Percentiles rank a stretch among this genome's conserved stretches.
phyloP scores from a whole-genome alignment of 2,329 filamentous ascomycete species.

The Pleurostoma richardsiae region DNA sequence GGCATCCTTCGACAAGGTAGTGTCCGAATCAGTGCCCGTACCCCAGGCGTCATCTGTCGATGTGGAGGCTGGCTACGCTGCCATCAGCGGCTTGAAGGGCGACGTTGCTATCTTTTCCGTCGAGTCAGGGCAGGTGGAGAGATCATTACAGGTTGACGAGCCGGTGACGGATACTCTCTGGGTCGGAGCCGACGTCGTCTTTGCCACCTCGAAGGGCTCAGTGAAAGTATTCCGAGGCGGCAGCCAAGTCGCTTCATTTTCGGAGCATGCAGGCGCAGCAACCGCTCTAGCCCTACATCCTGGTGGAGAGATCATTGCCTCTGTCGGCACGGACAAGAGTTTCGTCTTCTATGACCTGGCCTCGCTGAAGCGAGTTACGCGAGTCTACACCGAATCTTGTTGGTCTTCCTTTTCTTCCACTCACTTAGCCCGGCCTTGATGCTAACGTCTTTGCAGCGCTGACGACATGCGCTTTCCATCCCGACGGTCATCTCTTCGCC shows the following conservation, averaged over 20 bases:
- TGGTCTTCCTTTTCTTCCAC: slow-evolving; percentile 29
- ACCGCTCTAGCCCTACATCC: slow-evolving; percentile 79
- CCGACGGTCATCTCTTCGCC: slow-evolving; percentile 91
- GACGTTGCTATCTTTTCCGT: slow-evolving; percentile 72
- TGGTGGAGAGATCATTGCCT: slow-evolving; percentile 75
- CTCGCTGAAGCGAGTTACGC: slow-evolving; percentile 63
- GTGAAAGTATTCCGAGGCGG: slow-evolving; percentile 78
- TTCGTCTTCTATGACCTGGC: slow-evolving; percentile 83
- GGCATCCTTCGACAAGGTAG: slow-evolving; percentile 36
- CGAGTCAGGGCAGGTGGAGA: slow-evolving; percentile 60
- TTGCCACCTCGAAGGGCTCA: slow-evolving; percentile 69
- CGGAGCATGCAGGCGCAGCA: slow-evolving; percentile 77
- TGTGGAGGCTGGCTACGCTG: slow-evolving; percentile 57
- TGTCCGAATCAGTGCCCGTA: slow-evolving; percentile 42
- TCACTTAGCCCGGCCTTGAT: not conserved
- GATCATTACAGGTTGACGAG: slow-evolving; percentile 60
- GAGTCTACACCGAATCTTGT: slow-evolving; percentile 78
- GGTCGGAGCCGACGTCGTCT: slow-evolving; percentile 63
- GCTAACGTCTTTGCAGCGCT: slow-evolving; percentile 49
- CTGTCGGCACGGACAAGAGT: slow-evolving; percentile 86
- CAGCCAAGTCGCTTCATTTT: slow-evolving; percentile 62
- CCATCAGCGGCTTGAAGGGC: slow-evolving; percentile 72
- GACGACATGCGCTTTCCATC: slow-evolving; percentile 81
- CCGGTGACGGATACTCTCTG: slow-evolving; percentile 63
- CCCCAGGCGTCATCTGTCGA: slow-evolving; percentile 44